Conservation (phyloP, 345 rosid genomes). For the Boechera retrofracta region DNA sequence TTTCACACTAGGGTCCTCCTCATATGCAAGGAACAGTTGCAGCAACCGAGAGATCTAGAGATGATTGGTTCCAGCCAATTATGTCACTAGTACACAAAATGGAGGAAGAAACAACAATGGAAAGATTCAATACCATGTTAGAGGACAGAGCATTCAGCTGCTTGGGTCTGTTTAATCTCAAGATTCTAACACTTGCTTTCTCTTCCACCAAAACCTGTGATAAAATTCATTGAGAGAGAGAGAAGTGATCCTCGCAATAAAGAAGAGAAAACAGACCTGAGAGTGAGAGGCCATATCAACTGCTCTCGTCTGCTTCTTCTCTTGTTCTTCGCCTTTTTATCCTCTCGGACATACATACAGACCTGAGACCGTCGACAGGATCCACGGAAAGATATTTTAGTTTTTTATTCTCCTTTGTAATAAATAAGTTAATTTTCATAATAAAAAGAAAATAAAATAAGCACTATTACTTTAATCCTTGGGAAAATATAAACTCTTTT, state of each 20-base stretch:
- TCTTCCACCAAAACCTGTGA: conserved; percentile 68
- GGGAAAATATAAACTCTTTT: too few relatives aligned
- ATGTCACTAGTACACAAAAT: background rate
- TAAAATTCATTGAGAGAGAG: background rate
- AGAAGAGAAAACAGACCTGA: conserved; percentile 13
- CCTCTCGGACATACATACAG: too few relatives aligned
- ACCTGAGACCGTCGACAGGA: too few relatives aligned
- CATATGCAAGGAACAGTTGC: conserved; percentile 65
- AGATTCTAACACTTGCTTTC: conserved; percentile 52
- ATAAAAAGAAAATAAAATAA: too few relatives aligned
- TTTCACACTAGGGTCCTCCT: conserved; percentile 64
- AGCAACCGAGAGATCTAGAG: conserved; percentile 58
- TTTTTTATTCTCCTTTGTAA: too few relatives aligned
- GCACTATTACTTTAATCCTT: too few relatives aligned
- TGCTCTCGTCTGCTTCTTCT: background rate
- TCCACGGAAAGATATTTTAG: too few relatives aligned
- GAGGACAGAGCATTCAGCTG: conserved; percentile 72
- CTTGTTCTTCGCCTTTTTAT: background rate
- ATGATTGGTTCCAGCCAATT: conserved; percentile 20
- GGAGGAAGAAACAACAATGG: background rate
- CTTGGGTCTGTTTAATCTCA: conserved; percentile 72
- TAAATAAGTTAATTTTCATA: too few relatives aligned
- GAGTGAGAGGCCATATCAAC: conserved; percentile 20
- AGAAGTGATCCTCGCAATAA: background rate
- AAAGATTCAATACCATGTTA: conserved; percentile 55